Evolutionary conservation across 371 early-diverging fungal genomes (phyloP).

Genomic region (Blakeslea trispora): DNA sequence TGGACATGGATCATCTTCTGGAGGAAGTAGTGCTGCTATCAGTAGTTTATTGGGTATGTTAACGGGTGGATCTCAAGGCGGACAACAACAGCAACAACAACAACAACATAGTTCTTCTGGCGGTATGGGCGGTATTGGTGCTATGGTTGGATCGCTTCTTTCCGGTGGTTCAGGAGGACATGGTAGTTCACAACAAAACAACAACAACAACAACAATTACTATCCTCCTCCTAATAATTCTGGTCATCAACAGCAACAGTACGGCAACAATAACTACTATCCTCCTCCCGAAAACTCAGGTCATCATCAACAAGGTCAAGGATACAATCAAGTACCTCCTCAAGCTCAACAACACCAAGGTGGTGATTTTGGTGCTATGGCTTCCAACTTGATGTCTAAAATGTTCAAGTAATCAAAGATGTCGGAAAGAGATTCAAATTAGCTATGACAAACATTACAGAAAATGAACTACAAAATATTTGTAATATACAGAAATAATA

Average conservation of each 20-base stretch:
- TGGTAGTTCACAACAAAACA: slow-evolving; percentile 18
- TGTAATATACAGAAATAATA: no score
- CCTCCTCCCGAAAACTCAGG: not conserved
- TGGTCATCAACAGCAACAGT: slow-evolving; percentile 1
- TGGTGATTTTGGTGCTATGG: slow-evolving; percentile 14
- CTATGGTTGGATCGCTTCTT: slow-evolving; percentile 36
- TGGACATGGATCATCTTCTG: slow-evolving; percentile 6
- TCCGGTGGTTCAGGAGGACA: slow-evolving; percentile 20
- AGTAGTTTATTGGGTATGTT: slow-evolving; percentile 34
- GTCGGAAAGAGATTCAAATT: no score
- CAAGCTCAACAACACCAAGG: slow-evolving; percentile 5
- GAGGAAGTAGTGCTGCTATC: slow-evolving; percentile 22
- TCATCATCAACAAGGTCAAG: not conserved
- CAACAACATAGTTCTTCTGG: slow-evolving; percentile 11
- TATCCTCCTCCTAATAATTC: slow-evolving; percentile 1
- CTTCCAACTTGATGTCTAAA: slow-evolving; percentile 17
- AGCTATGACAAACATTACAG: no score
- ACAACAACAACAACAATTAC: slow-evolving; percentile 11
- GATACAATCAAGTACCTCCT: slow-evolving; percentile 10
- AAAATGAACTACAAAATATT: no score
- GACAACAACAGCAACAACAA: slow-evolving; percentile 21
- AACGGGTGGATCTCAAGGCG: slow-evolving; percentile 27
- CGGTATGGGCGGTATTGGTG: slow-evolving; percentile 28
- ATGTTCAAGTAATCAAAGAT: slow-evolving; percentile 19
- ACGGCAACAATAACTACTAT: not conserved